Evolutionary conservation across 495 filamentous ascomycete genomes (phyloP).

Genomic region (Cladorrhinum samala): DNA sequence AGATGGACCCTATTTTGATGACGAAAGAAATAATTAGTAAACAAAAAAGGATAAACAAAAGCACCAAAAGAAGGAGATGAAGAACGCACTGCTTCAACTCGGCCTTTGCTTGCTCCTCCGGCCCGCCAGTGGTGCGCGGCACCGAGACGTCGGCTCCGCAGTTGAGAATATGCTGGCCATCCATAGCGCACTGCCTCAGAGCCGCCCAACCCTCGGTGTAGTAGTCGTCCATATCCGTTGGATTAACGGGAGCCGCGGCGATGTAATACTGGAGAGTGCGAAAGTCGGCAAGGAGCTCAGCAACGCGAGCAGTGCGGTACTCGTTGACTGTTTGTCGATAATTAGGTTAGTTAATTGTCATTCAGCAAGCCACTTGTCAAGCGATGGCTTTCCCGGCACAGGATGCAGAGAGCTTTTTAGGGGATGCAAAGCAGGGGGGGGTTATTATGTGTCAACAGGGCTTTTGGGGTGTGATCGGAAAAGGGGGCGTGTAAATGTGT

Average conservation of each 20-base stretch:
- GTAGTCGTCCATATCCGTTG: conserved; percentile 58
- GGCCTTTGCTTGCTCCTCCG: conserved; percentile 64
- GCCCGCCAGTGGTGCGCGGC: conserved; percentile 48
- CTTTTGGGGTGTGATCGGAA: not conserved
- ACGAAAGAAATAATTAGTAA: not conserved
- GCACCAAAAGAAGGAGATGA: not conserved
- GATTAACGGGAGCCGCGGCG: conserved; percentile 57
- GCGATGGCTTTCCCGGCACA: not conserved
- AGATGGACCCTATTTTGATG: conserved; percentile 55
- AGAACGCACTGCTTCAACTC: conserved; percentile 69
- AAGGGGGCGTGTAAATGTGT: not conserved
- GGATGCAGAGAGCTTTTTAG: not conserved
- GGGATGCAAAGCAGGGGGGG: not conserved
- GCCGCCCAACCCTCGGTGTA: conserved; percentile 73
- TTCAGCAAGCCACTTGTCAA: conserved; percentile 1
- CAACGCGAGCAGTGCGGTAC: conserved; percentile 71
- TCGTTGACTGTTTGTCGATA: conserved; percentile 72
- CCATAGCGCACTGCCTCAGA: conserved; percentile 65
- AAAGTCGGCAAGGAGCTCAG: conserved; percentile 81
- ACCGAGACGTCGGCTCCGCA: conserved; percentile 58
- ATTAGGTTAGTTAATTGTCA: too few species aligned
- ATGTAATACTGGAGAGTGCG: conserved; percentile 76
- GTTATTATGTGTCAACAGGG: not conserved
- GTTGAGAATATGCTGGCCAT: conserved; percentile 68
- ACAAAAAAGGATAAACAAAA: not conserved